Base-by-base conservation (phyloP, 148 eudicot species). In the Nyssa sinensis region DNA sequence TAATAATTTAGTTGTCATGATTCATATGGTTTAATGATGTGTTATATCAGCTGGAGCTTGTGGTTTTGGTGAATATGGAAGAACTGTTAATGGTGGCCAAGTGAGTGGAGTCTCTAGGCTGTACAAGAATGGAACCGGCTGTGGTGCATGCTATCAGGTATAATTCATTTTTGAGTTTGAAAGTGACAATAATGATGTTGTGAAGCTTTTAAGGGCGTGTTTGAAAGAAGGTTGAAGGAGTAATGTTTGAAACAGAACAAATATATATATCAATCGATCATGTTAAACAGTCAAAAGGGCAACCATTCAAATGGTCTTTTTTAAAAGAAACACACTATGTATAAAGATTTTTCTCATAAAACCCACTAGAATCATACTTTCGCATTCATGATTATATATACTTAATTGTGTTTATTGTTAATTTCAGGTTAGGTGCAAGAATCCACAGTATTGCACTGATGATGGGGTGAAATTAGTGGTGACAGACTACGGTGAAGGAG, bases 71-170 rank as follows among this genome's bases (percentile, higher is more conserved):
- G 86, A 83, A 29, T 89, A 87, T 73, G 93, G 93, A 58, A 81
- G 79, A 61, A 81, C 78, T 14, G 66, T 87, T 3, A 77, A 85
- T 51, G 70, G 77, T 64, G 93, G 90, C 12, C 49, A 70, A 21
- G 90, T 87, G 12, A 77, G 72, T 57, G 82, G 82, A 53, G 91
- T 79, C 21, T 78, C 88, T 30, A 83, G 74, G 73, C 87, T 89
- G 25, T 89, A 74, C 78, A 71, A 59, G 78, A 67, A 79, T 62
- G 91, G 93, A 7, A 77, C 78, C 64, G 84, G 86, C 60, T 89
- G 93, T 64, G 93, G 93, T 34, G 88, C 93, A 10, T 89, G 93
- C 73, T 89, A 89, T 76, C 80, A 87, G 86, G 93, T 89, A 70
- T 37, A 17, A 60, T 49, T 41, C 14, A 61, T n/a, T 58, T 16